phyloP scores from a whole-genome alignment of 2,329 filamentous ascomycete genomes.

The Cladosporium sp. region DNA sequence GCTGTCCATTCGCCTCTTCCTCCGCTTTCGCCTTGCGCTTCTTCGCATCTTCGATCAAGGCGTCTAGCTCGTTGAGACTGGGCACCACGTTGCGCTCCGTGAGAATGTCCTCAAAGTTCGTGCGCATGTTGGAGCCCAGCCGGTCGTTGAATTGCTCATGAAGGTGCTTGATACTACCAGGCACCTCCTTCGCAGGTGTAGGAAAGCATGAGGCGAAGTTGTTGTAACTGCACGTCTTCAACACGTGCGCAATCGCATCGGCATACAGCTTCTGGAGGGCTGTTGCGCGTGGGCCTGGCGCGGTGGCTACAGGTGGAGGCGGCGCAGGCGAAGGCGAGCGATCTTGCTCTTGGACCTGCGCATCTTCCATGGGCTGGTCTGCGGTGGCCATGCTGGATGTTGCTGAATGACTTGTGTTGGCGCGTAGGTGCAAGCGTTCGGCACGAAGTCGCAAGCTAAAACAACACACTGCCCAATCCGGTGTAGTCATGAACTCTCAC shows the following conservation, averaged over 20 bases:
- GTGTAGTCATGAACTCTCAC: not conserved
- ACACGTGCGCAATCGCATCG: slow-evolving; percentile 59
- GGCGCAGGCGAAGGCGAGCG: slow-evolving; percentile 19
- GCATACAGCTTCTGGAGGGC: slow-evolving; percentile 62
- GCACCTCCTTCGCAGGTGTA: slow-evolving; percentile 60
- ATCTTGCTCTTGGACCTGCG: not conserved
- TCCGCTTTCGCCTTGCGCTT: slow-evolving; percentile 51
- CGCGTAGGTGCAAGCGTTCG: not conserved
- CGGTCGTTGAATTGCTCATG: slow-evolving; percentile 62
- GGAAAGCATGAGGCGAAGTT: slow-evolving; percentile 67
- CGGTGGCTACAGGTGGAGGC: slow-evolving; percentile 52
- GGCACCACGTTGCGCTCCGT: slow-evolving; percentile 58
- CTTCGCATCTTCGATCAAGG: slow-evolving; percentile 60
- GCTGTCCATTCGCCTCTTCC: slow-evolving; percentile 40
- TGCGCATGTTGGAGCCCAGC: slow-evolving; percentile 53
- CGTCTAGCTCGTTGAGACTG: slow-evolving; percentile 63
- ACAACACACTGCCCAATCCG: slow-evolving; percentile 2
- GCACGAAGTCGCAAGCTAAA: slow-evolving; percentile 1
- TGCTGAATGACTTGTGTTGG: not conserved
- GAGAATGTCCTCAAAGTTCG: slow-evolving; percentile 64
- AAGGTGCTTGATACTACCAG: slow-evolving; percentile 58
- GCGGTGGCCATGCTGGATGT: slow-evolving; percentile 14
- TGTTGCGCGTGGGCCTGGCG: slow-evolving; percentile 62
- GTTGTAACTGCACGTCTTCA: slow-evolving; percentile 62
- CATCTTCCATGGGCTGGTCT: slow-evolving; percentile 7